phyloP scores from a whole-genome alignment of 2,329 filamentous ascomycete species.

The Ophiobolus disseminans region DNA sequence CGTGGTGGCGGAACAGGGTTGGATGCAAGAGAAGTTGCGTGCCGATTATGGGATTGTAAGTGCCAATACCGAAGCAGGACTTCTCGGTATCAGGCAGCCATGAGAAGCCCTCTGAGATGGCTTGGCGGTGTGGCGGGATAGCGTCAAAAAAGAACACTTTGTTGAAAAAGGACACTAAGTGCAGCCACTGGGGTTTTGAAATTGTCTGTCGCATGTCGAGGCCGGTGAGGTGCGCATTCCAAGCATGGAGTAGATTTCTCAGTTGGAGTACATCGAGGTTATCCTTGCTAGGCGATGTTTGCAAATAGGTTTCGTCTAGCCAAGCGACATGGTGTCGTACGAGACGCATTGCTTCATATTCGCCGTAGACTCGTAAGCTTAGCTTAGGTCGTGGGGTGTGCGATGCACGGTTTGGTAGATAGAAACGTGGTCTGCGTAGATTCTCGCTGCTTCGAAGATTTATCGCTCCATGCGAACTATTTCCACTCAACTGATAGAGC shows the following conservation, averaged over 20 bases:
- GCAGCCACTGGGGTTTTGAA: conserved; percentile 10
- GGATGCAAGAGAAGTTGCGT: conserved; percentile 22
- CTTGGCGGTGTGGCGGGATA: conserved; percentile 11
- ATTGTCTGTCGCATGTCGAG: conserved; percentile 13
- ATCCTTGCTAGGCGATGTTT: neutral
- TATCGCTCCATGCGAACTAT: conserved; percentile 17
- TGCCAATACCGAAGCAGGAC: conserved; percentile 17
- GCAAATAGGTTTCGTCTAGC: conserved; percentile 19
- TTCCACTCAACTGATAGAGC: conserved; percentile 13
- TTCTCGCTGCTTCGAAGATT: neutral
- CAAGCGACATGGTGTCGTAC: conserved; percentile 22
- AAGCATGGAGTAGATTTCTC: conserved; percentile 9
- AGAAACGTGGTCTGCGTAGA: neutral
- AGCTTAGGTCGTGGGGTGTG: conserved; percentile 3
- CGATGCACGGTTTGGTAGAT: neutral
- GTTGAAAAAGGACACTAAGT: conserved; percentile 17
- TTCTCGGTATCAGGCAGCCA: conserved; percentile 9
- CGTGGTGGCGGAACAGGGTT: conserved; percentile 12
- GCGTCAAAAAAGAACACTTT: conserved; percentile 16
- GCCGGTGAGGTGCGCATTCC: conserved; percentile 14
- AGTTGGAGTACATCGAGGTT: conserved; percentile 10
- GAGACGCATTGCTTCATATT: conserved; percentile 24
- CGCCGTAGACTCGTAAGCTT: conserved; percentile 14
- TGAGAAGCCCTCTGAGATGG: conserved; percentile 14
- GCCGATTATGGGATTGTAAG: conserved; percentile 18